Conservation (phyloP, 108 stramenopile species). For the Phaeodactylum tricornutum region DNA sequence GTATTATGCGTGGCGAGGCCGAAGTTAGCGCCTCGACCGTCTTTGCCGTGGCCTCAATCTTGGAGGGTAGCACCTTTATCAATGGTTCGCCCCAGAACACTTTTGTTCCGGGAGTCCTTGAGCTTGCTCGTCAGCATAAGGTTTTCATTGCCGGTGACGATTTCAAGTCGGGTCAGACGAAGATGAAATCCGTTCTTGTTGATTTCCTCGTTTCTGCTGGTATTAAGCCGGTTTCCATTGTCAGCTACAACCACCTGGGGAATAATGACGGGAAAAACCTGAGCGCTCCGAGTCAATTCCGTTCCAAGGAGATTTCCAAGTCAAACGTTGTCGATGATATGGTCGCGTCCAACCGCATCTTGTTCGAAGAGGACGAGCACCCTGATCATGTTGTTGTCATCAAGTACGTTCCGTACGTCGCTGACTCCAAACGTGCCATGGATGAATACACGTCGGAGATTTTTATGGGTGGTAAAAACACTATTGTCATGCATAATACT, state of each 20-base stretch:
- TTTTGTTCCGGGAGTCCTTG: slow-evolving; percentile 95
- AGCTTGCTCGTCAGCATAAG: slow-evolving; percentile 72
- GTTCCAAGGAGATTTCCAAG: slow-evolving; percentile 97
- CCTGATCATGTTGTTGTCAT: slow-evolving; percentile 98
- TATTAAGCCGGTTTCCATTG: slow-evolving; percentile 94
- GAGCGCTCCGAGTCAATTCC: slow-evolving; percentile 92
- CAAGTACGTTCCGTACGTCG: slow-evolving; percentile 97
- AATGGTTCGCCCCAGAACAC: slow-evolving; percentile 99
- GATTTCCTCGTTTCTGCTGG: slow-evolving; percentile 97
- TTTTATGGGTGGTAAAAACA: slow-evolving; percentile 97
- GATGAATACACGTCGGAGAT: slow-evolving; percentile 98
- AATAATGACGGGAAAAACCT: slow-evolving; percentile 99
- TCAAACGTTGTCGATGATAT: slow-evolving; percentile 98
- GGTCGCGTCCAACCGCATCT: slow-evolving; percentile 93
- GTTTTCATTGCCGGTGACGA: slow-evolving; percentile 96
- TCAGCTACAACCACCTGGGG: slow-evolving; percentile 97
- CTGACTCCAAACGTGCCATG: slow-evolving; percentile 97
- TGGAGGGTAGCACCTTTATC: slow-evolving; percentile 95
- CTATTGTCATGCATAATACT: slow-evolving; percentile 98
- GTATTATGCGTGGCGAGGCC: slow-evolving; percentile 83
- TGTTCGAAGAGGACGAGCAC: slow-evolving; percentile 93
- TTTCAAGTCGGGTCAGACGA: slow-evolving; percentile 98
- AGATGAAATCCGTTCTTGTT: slow-evolving; percentile 95
- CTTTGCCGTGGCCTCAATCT: slow-evolving; percentile 92
- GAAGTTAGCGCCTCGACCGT: slow-evolving; percentile 94